These are phyloP conservation scores for Hemileccinum impolitum DNA, from an alignment of 768 basidiomycete genomes.

Conservation along the genomic window DNA sequence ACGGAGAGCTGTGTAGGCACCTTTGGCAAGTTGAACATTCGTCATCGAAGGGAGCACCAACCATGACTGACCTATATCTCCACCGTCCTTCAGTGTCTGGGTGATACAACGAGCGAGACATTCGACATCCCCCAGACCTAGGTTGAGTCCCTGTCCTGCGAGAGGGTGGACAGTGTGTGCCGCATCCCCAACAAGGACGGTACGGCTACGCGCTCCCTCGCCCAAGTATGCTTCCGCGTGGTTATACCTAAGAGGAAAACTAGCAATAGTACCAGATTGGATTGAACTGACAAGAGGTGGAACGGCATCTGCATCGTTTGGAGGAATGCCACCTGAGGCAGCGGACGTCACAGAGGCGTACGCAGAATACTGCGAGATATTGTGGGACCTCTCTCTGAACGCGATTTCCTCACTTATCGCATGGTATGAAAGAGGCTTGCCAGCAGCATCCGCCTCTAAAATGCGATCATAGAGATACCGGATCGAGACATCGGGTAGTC, in stretches of 20 bases:
- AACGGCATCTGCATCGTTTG: conserved; percentile 54
- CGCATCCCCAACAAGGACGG: conserved; percentile 91
- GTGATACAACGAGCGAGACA: conserved; percentile 66
- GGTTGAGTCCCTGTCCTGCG: conserved; percentile 93
- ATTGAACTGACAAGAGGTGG: conserved; percentile 75
- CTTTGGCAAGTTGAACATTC: conserved; percentile 33
- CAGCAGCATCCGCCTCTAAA: conserved; percentile 47
- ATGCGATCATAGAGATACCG: conserved; percentile 62
- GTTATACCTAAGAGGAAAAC: conserved; percentile 84
- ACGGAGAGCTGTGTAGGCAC: conserved; percentile 68
- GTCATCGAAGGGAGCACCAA: background rate
- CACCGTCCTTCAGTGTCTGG: conserved; percentile 54
- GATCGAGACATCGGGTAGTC: conserved; percentile 72
- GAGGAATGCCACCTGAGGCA: conserved; percentile 50
- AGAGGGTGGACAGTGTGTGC: conserved; percentile 94
- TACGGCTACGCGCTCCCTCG: conserved; percentile 60
- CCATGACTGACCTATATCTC: conserved; percentile 69
- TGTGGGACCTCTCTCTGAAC: conserved; percentile 74
- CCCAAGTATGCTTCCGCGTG: conserved; percentile 89
- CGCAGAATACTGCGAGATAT: conserved; percentile 59
- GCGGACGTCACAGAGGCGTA: conserved; percentile 47
- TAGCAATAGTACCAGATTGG: conserved; percentile 72
- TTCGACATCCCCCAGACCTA: conserved; percentile 87
- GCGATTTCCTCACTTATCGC: conserved; percentile 59
- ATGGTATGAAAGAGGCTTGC: conserved; percentile 43